Base-by-base conservation (phyloP, 2,329 filamentous ascomycete genomes). In the Botrytis porri region DNA sequence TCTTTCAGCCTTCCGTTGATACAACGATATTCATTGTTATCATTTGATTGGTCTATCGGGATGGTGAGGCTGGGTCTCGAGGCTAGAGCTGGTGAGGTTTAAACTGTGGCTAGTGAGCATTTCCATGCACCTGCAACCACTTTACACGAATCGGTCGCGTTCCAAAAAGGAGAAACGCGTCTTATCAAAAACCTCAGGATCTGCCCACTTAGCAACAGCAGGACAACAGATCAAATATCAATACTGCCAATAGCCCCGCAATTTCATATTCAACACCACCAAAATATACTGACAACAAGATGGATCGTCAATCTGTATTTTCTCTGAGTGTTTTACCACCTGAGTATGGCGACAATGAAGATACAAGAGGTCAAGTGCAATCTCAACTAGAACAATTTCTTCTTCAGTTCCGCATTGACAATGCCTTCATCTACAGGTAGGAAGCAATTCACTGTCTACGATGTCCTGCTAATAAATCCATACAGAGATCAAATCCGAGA, bases 371-470 rank as follows among this genome's bases (percentile, higher is more conserved):
- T 39, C 89, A 93, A 80, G 86, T 95, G 67, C 93, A 96, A 81
- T 88, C 89, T 74, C 90, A 93, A 80, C 88, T 99, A 74, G 90
- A 96, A 80, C 91, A 94, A 75, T 99, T 99, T 82, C 91, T 99
- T 76, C 89, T 98, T 73, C 93, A 95, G 78, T 99, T 98, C 81
- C 90, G 95, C 80, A 89, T 98, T 60, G 95, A 98, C 83, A 97
- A 97, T 83, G 89, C 91, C 80, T 98, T 97, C 83, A 90, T 98
- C 80, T 99, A 98, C 88, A 90, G 94, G 94, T 95, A 82, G 84
- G 75, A 57, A 45, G 32, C n/a, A 59, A 72, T 59, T 32, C 41
- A 25, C 39, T n/a, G 51, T 45, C 63, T 64, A n/a, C 22, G 60
- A 32, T 16, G n/a, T 29, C 32, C 39, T 45, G n/a, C 81, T 85